These are phyloP conservation scores for Erysimum cheiri DNA, from an alignment of 441 rosid species.

Conservation along the genomic window DNA sequence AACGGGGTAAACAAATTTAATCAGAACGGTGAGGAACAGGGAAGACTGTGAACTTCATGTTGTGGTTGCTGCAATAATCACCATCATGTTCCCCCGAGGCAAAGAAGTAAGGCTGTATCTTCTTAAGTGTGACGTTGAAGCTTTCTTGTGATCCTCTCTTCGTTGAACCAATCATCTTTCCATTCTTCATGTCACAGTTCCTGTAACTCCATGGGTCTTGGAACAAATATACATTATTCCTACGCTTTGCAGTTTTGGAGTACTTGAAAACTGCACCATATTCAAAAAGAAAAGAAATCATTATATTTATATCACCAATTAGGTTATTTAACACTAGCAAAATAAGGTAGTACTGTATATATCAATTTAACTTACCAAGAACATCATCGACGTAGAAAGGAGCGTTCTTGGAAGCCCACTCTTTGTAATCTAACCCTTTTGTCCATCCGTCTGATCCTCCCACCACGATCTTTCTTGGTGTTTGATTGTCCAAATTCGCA, in stretches of 20 bases:
- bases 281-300: neutral
- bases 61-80: slow-evolving; percentile 16
- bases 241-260: slow-evolving; percentile 16
- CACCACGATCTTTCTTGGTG: slow-evolving; percentile 26
- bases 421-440: slow-evolving; percentile 17
- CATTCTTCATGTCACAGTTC: slow-evolving; percentile 15
- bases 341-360: neutral
- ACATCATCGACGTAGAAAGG: slow-evolving; percentile 31
- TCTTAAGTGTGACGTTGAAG: slow-evolving; percentile 2
- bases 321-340: neutral
- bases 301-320: neutral
- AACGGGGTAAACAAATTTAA: neutral
- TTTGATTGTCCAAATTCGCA: neutral
- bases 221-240: slow-evolving; percentile 28
- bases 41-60: slow-evolving; percentile 29
- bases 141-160: slow-evolving; percentile 11
- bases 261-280: slow-evolving; percentile 27
- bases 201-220: slow-evolving; percentile 39
- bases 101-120: slow-evolving; percentile 25
- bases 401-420: slow-evolving; percentile 21
- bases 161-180: slow-evolving; percentile 3
- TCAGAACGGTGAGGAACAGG: slow-evolving; percentile 15
- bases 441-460: slow-evolving; percentile 36
- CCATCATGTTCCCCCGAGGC: slow-evolving; percentile 21
- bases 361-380: slow-evolving; percentile 24